Base-by-base conservation (phyloP, 1,139 yeast species). In the Sugiyamaella japonica region DNA sequence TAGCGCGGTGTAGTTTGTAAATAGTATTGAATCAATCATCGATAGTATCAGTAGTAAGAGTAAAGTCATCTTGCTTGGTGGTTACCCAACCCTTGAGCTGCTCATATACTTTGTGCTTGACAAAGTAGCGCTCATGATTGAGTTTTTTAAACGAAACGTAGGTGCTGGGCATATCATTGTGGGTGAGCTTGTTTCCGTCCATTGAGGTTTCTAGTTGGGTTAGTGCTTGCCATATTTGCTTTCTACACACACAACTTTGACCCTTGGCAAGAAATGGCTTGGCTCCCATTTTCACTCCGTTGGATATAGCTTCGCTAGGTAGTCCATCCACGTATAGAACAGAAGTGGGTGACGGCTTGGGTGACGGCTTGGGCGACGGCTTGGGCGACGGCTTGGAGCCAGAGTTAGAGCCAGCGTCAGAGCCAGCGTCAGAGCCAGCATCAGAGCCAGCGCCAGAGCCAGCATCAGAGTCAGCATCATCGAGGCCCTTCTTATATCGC, bases 251-350 rank as follows among this genome's bases (percentile, higher is more conserved):
- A 34, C 52, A 34, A 45, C 71, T 67, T 7, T 56, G 59, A 7
- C 65, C 66, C 16, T 55, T 59, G 8, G 60, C 61, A 8, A 62
- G 53, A 29, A 63, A 60, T 5, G 68, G 64, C 54, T 65, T 65
- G 23, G 65, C 60, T 1, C 75, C 75, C 67, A 70, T 64, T 45
- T 62, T 64, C 12, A 68, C 70, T 1, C 75, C 75, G 29, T 62
- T 65, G 15, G 67, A 59, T 2, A 71, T 57, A 7, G 63, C 69
- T 54, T 70, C 72, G 34, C 25, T 13, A 16, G 49, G 39, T 38
- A 45, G 54, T 12, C 55, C 55, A 10, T 41, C 37, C 2, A 60
- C 54, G 52, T 60, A 61, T 3, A 67, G 54, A 3, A 67, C 44
- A 6, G 64, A 53, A n/a, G 54, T 53, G 1, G 66, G 61, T 25